phyloP scores from a whole-genome alignment of 139 green algal genomes.

The Bryopsis sp. region DNA sequence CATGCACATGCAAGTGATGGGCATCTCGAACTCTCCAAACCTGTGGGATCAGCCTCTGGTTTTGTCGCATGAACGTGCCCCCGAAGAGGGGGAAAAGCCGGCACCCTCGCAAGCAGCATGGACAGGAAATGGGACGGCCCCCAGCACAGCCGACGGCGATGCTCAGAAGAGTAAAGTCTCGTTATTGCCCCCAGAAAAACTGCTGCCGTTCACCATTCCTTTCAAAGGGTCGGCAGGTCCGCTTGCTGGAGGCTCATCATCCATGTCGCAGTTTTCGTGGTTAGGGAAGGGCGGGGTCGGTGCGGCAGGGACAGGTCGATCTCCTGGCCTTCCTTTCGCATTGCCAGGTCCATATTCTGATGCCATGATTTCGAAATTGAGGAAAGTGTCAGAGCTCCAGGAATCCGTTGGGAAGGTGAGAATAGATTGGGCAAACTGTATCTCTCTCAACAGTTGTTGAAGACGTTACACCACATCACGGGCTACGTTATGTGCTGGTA shows the following conservation, averaged over 20 bases:
- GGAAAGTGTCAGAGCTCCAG: constrained; percentile 9
- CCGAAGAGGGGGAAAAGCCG: neutral
- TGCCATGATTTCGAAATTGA: neutral
- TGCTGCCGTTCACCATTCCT: constrained; percentile 77
- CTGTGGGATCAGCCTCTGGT: constrained; percentile 3
- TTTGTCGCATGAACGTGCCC: neutral
- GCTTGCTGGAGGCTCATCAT: constrained; percentile 33
- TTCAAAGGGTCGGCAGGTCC: constrained; percentile 49
- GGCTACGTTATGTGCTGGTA: too few species aligned
- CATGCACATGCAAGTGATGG: constrained; percentile 9
- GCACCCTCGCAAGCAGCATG: neutral
- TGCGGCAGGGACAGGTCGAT: neutral
- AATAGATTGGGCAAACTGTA: too few species aligned
- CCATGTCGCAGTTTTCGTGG: constrained; percentile 8
- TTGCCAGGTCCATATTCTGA: neutral
- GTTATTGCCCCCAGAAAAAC: constrained; percentile 64
- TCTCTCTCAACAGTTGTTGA: too few species aligned
- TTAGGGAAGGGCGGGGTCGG: too few species aligned
- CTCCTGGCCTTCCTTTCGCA: constrained; percentile 3
- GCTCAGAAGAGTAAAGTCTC: constrained; percentile 16
- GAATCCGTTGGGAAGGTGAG: constrained; percentile 24
- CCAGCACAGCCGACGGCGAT: neutral
- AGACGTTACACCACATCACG: too few species aligned
- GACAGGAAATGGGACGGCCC: neutral
- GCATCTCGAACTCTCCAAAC: constrained; percentile 1